Conservation (phyloP, 2,329 filamentous ascomycete species). For the Sporothrix variecibatus region DNA sequence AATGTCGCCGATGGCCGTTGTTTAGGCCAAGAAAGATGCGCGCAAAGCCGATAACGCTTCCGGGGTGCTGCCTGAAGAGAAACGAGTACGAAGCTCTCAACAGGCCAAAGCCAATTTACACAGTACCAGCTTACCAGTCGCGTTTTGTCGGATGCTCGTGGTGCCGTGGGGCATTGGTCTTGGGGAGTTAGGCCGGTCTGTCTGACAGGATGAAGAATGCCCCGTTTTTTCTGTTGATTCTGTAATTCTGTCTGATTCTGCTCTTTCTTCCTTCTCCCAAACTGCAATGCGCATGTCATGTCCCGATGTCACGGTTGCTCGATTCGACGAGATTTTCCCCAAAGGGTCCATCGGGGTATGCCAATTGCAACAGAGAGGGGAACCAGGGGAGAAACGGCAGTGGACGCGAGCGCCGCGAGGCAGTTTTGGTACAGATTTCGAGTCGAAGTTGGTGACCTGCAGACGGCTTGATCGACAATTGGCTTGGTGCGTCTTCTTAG, state of each 20-base stretch:
- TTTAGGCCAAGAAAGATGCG: background rate
- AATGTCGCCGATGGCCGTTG: conserved; percentile 14
- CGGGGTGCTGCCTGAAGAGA: background rate
- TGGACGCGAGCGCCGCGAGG: conserved; percentile 1
- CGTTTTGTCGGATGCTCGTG: background rate
- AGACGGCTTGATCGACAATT: background rate
- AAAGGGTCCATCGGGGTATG: background rate
- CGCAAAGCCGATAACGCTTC: conserved; percentile 12
- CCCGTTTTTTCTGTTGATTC: background rate
- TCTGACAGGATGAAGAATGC: background rate
- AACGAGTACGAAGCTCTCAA: background rate
- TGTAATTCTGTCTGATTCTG: background rate
- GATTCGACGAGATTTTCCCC: conserved; percentile 1
- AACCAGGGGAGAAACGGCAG: background rate
- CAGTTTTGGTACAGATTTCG: background rate
- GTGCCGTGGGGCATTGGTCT: background rate
- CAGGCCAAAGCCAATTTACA: background rate
- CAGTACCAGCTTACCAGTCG: background rate
- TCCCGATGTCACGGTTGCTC: background rate
- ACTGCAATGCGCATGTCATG: conserved; percentile 3
- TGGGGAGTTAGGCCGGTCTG: background rate
- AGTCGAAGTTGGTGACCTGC: background rate
- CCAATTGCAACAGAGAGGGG: background rate
- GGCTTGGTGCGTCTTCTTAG: conserved; percentile 27
- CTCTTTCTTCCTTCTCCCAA: background rate